phyloP scores from a whole-genome alignment of 768 basidiomycete species.

The Chalciporus piperatus region DNA sequence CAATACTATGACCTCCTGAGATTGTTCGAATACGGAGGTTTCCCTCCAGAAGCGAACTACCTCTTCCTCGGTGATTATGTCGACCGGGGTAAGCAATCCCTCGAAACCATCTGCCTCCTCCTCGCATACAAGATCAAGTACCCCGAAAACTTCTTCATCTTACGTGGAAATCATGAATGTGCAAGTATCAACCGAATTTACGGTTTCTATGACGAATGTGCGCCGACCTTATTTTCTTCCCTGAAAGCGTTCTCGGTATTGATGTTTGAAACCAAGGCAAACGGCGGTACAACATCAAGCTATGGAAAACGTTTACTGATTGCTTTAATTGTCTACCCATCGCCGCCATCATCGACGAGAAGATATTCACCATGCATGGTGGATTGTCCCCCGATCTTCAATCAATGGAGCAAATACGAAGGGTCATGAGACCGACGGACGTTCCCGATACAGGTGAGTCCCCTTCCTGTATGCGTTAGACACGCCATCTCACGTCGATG shows the following conservation, averaged over 20 bases:
- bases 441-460: constrained; percentile 92
- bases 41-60: constrained; percentile 99
- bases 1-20: constrained; percentile 99
- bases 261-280: constrained; percentile 63
- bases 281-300: constrained; percentile 99
- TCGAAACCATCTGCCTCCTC: constrained; percentile 99
- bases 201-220: constrained; percentile 99
- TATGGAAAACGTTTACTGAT: constrained; percentile 99
- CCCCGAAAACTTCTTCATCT: constrained; percentile 99
- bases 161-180: constrained; percentile 98
- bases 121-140: constrained; percentile 99
- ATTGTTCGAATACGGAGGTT: constrained; percentile 98
- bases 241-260: not conserved
- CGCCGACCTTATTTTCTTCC: constrained; percentile 31
- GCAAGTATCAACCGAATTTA: constrained; percentile 99
- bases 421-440: constrained; percentile 98
- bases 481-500: constrained; percentile 6
- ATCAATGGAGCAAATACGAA: constrained; percentile 99
- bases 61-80: constrained; percentile 99
- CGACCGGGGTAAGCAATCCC: constrained; percentile 97
- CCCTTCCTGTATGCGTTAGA: not conserved
- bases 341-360: constrained; percentile 99
- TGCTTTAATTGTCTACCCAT: constrained; percentile 99
- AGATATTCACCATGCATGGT: constrained; percentile 99
- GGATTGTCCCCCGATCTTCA: constrained; percentile 96